Conservation (phyloP, 345 rosid genomes). For the Syzygium oleosum region DNA sequence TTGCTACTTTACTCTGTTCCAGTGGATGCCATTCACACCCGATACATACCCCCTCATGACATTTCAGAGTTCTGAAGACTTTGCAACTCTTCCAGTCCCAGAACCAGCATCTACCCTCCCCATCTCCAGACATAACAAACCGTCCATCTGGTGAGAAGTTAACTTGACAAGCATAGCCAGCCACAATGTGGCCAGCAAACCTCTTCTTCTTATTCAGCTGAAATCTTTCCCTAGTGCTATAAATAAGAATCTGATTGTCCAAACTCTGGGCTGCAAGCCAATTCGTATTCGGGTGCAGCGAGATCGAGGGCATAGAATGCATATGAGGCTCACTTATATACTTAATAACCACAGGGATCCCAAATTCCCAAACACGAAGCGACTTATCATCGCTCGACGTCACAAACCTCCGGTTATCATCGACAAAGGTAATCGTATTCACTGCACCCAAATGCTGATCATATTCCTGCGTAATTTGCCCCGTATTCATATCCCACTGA, state of each 20-base stretch:
- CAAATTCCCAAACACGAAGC: constrained; percentile 97
- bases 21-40: constrained; percentile 95
- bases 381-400: constrained; percentile 98
- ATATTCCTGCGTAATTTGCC: constrained; percentile 85
- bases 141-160: constrained; percentile 98
- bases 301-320: constrained; percentile 97
- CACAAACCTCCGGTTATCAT: constrained; percentile 88
- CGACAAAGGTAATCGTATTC: constrained; percentile 94
- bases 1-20: constrained; percentile 97
- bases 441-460: constrained; percentile 93
- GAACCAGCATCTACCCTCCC: constrained; percentile 99
- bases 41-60: constrained; percentile 90
- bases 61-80: constrained; percentile 82
- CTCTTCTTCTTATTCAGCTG: constrained; percentile 97
- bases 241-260: constrained; percentile 94
- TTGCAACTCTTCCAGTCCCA: constrained; percentile 99
- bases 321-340: constrained; percentile 98
- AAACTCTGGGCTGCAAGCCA: constrained; percentile 98
- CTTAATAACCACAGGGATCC: constrained; percentile 96
- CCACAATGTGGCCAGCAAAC: constrained; percentile 89
- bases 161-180: constrained; percentile 98
- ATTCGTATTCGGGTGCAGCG: constrained; percentile 84
- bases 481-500: constrained; percentile 96
- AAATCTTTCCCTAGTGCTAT: constrained; percentile 86
- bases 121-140: constrained; percentile 99